phyloP scores from a whole-genome alignment of 495 filamentous ascomycete genomes.

The Rusavskia elegans region DNA sequence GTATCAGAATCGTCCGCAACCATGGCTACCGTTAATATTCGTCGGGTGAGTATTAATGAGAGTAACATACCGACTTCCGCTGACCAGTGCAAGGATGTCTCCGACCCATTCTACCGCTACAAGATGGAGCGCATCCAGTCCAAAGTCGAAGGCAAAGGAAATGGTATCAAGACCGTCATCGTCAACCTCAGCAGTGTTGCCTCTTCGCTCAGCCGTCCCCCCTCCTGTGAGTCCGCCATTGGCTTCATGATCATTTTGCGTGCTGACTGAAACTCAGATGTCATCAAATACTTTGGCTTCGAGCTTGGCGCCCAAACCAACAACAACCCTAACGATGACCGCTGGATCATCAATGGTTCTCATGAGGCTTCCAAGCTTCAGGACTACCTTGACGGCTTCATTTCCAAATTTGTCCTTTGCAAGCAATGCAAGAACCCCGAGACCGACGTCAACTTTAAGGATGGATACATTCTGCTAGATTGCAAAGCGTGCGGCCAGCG shows the following conservation, averaged over 20 bases:
- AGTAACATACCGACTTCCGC: background rate
- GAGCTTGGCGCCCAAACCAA: conserved; percentile 98
- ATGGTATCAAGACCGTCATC: conserved; percentile 92
- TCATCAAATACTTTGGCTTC: conserved; percentile 99
- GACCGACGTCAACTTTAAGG: conserved; percentile 87
- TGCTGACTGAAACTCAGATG: conserved; percentile 28
- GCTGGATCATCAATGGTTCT: conserved; percentile 99
- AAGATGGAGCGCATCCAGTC: conserved; percentile 98
- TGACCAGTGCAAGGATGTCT: conserved; percentile 48
- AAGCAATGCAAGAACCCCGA: conserved; percentile 99
- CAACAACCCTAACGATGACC: conserved; percentile 88
- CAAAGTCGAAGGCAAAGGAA: conserved; percentile 99
- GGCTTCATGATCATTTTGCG: background rate
- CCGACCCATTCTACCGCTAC: conserved; percentile 98
- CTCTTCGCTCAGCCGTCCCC: conserved; percentile 78
- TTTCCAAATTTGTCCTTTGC: conserved; percentile 94
- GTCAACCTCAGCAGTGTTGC: conserved; percentile 95
- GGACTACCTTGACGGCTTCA: conserved; percentile 96
- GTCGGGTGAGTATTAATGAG: conserved; percentile 35
- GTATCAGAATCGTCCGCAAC: conserved; percentile 29
- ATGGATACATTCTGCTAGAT: conserved; percentile 76
- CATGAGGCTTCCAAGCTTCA: conserved; percentile 93
- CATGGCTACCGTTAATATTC: conserved; percentile 93
- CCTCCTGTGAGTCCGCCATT: conserved; percentile 38
- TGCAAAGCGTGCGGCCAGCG: conserved; percentile 98